These are phyloP conservation scores for Nakaseomyces uthaithaninus DNA, from an alignment of 1,139 yeast genomes.

Conservation along the genomic window DNA sequence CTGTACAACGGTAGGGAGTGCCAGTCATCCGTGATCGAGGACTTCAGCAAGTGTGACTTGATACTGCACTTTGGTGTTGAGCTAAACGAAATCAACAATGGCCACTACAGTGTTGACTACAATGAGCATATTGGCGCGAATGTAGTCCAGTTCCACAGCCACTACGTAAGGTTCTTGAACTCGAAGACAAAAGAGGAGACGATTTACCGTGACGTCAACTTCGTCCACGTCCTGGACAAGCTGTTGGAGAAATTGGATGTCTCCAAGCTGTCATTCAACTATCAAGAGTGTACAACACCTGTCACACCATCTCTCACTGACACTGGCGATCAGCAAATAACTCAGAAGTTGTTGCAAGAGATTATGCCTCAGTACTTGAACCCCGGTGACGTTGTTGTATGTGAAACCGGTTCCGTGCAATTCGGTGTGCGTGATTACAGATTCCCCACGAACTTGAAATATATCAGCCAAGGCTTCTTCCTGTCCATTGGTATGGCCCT, in stretches of 20 bases:
- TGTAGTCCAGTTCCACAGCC: conserved; percentile 33
- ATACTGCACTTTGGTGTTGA: conserved; percentile 46
- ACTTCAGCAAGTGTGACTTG: conserved; percentile 35
- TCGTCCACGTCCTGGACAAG: conserved; percentile 40
- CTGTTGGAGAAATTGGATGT: conserved; percentile 34
- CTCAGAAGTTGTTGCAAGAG: conserved; percentile 20
- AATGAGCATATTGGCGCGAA: conserved; percentile 20
- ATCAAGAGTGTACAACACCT: conserved; percentile 6
- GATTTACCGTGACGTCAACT: conserved; percentile 35
- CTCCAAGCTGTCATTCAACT: conserved; percentile 24
- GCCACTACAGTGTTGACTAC: conserved; percentile 35
- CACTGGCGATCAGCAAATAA: conserved; percentile 15
- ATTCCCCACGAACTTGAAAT: conserved; percentile 45
- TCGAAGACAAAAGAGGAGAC: conserved; percentile 14
- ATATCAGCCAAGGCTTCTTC: conserved; percentile 61
- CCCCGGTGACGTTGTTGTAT: conserved; percentile 57
- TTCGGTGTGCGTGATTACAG: conserved; percentile 59
- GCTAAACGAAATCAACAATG: conserved; percentile 50
- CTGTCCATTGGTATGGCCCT: conserved; percentile 82
- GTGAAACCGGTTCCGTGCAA: conserved; percentile 74
- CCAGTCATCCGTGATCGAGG: conserved; percentile 15
- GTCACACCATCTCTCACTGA: conserved; percentile 10
- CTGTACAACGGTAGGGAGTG: conserved; percentile 37
- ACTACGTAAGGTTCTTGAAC: conserved; percentile 37
- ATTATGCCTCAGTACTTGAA: conserved; percentile 31